phyloP scores from a whole-genome alignment of 1,284 basidiomycete species.

The Cryptococcus amylolentus region DNA sequence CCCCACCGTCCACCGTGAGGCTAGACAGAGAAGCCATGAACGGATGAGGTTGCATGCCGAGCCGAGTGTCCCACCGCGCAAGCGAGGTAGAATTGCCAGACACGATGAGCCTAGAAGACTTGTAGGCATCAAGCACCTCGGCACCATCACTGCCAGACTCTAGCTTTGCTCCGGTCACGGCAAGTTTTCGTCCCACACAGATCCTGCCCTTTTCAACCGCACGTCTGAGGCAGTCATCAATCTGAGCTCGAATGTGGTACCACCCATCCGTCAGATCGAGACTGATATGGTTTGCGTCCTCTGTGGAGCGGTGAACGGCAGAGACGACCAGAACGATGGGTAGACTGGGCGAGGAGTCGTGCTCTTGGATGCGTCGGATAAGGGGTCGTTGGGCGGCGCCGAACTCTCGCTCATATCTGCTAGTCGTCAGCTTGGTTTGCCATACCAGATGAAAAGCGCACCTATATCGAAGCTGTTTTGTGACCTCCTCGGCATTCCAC shows the following conservation, averaged over 20 bases:
- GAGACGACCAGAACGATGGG: slow-evolving; percentile 80
- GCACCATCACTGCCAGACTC: slow-evolving; percentile 68
- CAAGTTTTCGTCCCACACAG: slow-evolving; percentile 75
- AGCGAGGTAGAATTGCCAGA: slow-evolving; percentile 81
- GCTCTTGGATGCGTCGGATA: slow-evolving; percentile 62
- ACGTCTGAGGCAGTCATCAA: slow-evolving; percentile 69
- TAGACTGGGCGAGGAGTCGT: slow-evolving; percentile 60
- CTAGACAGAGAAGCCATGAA: slow-evolving; percentile 74
- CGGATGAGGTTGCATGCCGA: slow-evolving; percentile 64
- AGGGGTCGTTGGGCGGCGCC: slow-evolving; percentile 74
- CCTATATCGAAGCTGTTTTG: slow-evolving; percentile 82
- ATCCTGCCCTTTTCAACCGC: slow-evolving; percentile 68
- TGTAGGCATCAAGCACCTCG: slow-evolving; percentile 78
- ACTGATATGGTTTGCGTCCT: slow-evolving; percentile 46
- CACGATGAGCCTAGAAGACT: slow-evolving; percentile 62
- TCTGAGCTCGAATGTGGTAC: slow-evolving; percentile 76
- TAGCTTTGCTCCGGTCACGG: slow-evolving; percentile 73
- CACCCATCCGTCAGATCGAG: slow-evolving; percentile 92
- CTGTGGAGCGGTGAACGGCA: slow-evolving; percentile 57
- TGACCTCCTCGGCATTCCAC: slow-evolving; percentile 77
- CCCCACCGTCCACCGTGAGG: slow-evolving; percentile 76
- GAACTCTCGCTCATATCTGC: slow-evolving; percentile 85
- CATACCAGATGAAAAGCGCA: slow-evolving; percentile 45
- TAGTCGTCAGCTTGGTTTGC: not conserved
- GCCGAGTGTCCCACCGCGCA: slow-evolving; percentile 78